A percentile compares a stretch with the other conserved stretches of the same genome.
These are phyloP conservation scores for Tetrahymena malaccensis DNA, from an alignment of 73 alveolate species.

Conservation along the genomic window DNA sequence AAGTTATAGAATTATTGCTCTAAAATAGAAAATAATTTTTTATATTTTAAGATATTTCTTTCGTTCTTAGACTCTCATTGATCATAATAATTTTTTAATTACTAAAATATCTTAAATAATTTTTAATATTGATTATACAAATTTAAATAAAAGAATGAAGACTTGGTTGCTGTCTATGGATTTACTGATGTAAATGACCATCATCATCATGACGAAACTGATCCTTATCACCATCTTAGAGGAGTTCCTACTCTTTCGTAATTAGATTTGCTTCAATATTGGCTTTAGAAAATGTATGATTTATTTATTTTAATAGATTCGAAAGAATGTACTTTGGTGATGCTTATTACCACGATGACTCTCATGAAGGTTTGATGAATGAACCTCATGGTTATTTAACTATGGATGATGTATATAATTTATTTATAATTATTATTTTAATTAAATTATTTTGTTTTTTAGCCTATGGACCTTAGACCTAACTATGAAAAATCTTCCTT, in stretches of 20 bases:
- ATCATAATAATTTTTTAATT: neutral
- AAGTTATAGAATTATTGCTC: neutral
- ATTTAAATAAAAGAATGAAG: neutral
- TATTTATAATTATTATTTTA: neutral
- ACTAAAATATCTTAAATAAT: neutral
- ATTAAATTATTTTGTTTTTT: neutral
- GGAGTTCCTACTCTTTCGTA: constrained; percentile 26
- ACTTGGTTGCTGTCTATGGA: constrained; percentile 18
- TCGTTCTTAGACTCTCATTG: neutral
- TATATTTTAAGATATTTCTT: no score
- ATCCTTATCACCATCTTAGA: constrained; percentile 28
- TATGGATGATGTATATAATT: constrained; percentile 19
- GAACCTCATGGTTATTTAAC: constrained; percentile 33
- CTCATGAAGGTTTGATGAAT: constrained; percentile 17
- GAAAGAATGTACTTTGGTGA: constrained; percentile 24
- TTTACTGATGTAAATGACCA: constrained; percentile 22
- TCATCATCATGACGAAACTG: constrained; percentile 30
- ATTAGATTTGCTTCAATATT: neutral
- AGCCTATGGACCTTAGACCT: neutral
- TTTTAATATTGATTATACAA: neutral
- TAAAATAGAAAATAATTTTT: no score
- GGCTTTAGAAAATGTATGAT: neutral
- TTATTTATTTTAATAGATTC: neutral
- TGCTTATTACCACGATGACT: constrained; percentile 31
- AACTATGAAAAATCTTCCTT: neutral